Base-by-base conservation (phyloP, 1,284 basidiomycete species). In the Vanrija humicola region DNA sequence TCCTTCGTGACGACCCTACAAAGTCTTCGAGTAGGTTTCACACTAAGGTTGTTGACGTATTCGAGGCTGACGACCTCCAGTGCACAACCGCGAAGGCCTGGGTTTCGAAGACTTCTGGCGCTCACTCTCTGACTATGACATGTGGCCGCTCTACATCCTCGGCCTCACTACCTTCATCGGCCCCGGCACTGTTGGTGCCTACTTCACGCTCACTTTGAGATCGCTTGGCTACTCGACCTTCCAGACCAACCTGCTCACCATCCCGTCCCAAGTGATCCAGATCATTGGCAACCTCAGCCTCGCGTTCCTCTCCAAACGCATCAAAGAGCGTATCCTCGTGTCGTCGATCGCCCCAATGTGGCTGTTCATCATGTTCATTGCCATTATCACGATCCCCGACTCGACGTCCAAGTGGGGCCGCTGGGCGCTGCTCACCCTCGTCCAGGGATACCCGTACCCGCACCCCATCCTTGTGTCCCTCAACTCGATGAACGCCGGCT, bases 51-150 rank as follows among this genome's bases (percentile, higher is more conserved):
- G 28, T 6, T 10, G 7, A 2, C 28, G 8, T 47, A 39, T 4
- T 43, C 39, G 3, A 53, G 3, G 18, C 39, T 53, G 39, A 48
- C 14, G 34, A 8, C 4, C 34, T 49, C 43, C 43, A 66, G 48
- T 80, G 78, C 75, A 79, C 69, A 80, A 80, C 55, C 71, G 79
- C n/a, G 64, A 79, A 53, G 78, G 74, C 6, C 49, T 76, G 14
- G 55, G 56, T 2, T 21, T 65, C 18, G 50, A 39, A 2, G 58
- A 66, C 16, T 50, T 76, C 15, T 67, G 62, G 62, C 50, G 54
- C 16, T 64, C 69, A 0, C 26, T 78, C 2, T 59, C 54, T 7
- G 77, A 79, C 55, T 77, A 68, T 48, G 76, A 79, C 47, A 63
- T 79, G 5, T 77, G 69, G 69, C 77, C 77, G 0, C 50, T 79